These are phyloP conservation scores for Ehretia macrophylla DNA, from an alignment of 257 asterid genomes.

Conservation along the genomic window DNA sequence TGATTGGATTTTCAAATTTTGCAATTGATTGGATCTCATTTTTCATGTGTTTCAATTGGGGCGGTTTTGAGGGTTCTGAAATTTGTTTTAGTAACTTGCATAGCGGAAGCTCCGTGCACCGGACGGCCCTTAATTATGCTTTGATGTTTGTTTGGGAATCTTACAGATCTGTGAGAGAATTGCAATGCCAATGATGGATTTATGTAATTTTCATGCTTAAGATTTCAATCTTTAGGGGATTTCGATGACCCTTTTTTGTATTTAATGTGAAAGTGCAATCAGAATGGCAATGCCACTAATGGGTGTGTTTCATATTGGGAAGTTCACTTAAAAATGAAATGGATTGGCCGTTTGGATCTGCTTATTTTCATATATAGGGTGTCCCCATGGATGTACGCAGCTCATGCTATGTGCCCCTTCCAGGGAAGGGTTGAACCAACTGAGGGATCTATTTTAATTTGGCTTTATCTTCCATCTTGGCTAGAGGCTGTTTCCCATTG, in stretches of 20 bases:
- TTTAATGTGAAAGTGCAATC: too few species aligned
- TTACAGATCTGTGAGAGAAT: slow-evolving; percentile 6
- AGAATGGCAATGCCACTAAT: too few species aligned
- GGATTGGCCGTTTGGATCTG: slow-evolving; percentile 13
- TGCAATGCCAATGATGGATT: slow-evolving; percentile 13
- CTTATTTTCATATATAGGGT: not conserved
- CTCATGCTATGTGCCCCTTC: too few species aligned
- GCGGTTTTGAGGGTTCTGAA: not conserved
- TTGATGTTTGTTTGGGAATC: slow-evolving; percentile 6
- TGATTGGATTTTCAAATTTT: slow-evolving; percentile 8
- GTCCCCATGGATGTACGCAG: too few species aligned
- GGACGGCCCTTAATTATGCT: not conserved
- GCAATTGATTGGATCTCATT: not conserved
- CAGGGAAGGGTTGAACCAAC: too few species aligned
- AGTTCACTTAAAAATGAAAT: not conserved
- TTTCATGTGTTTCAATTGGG: not conserved
- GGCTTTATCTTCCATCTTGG: too few species aligned
- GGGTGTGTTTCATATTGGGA: too few species aligned
- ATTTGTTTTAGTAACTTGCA: slow-evolving; percentile 1
- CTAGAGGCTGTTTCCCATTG: too few species aligned
- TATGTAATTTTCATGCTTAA: not conserved
- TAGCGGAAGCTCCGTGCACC: too few species aligned
- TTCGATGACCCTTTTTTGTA: too few species aligned
- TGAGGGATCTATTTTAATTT: too few species aligned
- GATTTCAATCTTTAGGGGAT: not conserved